Base-by-base conservation (phyloP, 306 rosid genomes). In the Albizia julibrissin region DNA sequence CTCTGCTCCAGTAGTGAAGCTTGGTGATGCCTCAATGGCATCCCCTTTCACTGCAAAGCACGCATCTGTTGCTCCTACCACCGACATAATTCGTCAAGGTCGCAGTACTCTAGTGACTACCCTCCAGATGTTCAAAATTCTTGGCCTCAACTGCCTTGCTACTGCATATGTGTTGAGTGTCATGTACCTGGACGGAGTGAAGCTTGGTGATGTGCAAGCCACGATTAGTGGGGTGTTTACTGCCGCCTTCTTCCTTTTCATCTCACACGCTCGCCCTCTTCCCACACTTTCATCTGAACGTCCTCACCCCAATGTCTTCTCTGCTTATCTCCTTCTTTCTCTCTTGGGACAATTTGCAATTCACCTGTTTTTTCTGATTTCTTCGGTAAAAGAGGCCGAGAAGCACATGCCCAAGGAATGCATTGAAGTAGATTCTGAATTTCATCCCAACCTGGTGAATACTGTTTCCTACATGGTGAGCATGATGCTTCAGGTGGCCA, bases 401-500 rank as follows among this genome's bases (percentile, higher is more conserved):
- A 92, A 91, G 82, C 66, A 93, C 87, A 96, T 96, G 99, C 99
- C 99, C 9, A 92, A 92, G 6, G 99, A 96, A 81, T 96, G 99
- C 88, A 90, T 96, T 10, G 99, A 96, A 87, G 98, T 98, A 3
- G 99, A 96, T 84, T 89, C 99, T 1, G 70, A 74, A 33, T 96
- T 96, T 82, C 99, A 96, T 84, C 99, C 99, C 74, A 96, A 96
- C 82, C 89, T 96, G 83, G 99, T 96, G 59, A 96, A 96, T 69
- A 96, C 99, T 3, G 99, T 93, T 80, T 96, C 99, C 10, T 96
- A 96, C 94, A 96, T 91, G 98, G 99, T 96, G 75, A 88, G 87
- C 91, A 92, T 96, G 99, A 96, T 96, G 99, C 89, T 96, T 74
- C 99, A 96, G 91, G 99, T 96, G 87, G 99, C 99, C n/a, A 96